Evolutionary conservation across 495 filamentous ascomycete species (phyloP).

Genomic region (Pyronema omphalodes): DNA sequence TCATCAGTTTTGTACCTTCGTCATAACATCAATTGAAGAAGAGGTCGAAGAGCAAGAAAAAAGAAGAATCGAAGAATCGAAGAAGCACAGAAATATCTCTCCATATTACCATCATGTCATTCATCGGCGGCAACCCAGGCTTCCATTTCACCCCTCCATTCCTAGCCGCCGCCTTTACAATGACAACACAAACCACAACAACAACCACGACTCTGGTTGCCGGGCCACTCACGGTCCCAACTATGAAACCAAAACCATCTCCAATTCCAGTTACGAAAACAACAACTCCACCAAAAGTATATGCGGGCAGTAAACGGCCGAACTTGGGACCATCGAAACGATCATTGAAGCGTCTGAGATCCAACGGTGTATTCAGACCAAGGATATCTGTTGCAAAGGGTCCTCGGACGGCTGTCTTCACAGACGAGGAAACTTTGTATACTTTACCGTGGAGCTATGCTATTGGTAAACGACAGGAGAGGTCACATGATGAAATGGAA

Average conservation of each 20-base stretch:
- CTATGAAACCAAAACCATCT: not conserved
- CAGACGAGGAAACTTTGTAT: not conserved
- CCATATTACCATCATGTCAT: not conserved
- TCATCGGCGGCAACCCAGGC: not conserved
- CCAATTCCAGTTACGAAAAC: not conserved
- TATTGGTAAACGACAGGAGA: not conserved
- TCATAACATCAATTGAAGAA: too few relatives aligned
- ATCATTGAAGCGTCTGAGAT: not conserved
- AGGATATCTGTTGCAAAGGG: not conserved
- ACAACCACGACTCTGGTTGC: slow-evolving; percentile 1
- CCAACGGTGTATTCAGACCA: not conserved
- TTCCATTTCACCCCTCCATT: not conserved
- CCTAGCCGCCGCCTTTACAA: not conserved
- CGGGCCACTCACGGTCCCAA: not conserved
- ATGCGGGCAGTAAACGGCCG: slow-evolving; percentile 2
- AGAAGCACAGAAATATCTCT: not conserved
- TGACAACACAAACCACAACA: not conserved
- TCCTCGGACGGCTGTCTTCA: not conserved
- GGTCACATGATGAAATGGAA: not conserved
- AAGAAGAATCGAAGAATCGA: not conserved
- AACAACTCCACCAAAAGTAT: not conserved
- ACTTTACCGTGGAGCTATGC: not conserved
- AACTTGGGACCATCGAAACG: not conserved
- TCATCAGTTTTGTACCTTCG: too few relatives aligned
- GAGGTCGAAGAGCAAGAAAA: not conserved